Base-by-base conservation (phyloP, 345 rosid genomes). In the Leavenworthia alabamica region DNA sequence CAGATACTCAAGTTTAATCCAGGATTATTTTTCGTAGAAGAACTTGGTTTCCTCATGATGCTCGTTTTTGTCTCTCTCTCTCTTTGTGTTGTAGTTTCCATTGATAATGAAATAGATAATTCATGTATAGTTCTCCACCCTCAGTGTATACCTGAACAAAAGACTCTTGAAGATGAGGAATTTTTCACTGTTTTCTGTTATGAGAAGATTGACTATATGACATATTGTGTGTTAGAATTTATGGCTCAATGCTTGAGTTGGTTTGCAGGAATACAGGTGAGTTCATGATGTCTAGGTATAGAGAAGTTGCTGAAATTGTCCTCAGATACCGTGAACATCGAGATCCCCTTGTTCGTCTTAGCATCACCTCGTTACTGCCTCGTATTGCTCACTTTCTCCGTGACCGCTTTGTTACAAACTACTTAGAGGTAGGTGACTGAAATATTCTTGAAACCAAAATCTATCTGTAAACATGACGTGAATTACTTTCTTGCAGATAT, bases 321-420 rank as follows among this genome's bases (percentile, higher is more conserved):
- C 82, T 94, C 56, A 86, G 88, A 81, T 94, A 90, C 79, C 81
- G 88, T 39, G 92, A 88, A 73, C 88, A 90, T 71, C 82, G 83
- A 69, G 96, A 94, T 80, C 90, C 89, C 66, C 96, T 94, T 75
- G 99, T 90, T 78, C 99, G 99, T 67, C 92, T 90, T 57, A 90
- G 99, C 83, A 94, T 94, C 79, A 94, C 99, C 43, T 85, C 97
- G 28, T 77, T 93, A 79, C 84, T 93, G 43, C 99, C 97, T 72
- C 96, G 99, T 40, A 90, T 93, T 80, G 99, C 99, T 48, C 96
- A 93, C 78, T 93, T 93, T 77, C 80, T 90, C 63, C 94, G 99
- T 56, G 97, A 93, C 71, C 84, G 96, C 80, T 93, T 93, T 76
- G 97, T 90, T 50, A 81, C 97, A 66, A 89, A 83, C 77, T 93